Evolutionary conservation across 2,329 filamentous ascomycete genomes (phyloP).

Genomic region (Ascochyta lentis): DNA sequence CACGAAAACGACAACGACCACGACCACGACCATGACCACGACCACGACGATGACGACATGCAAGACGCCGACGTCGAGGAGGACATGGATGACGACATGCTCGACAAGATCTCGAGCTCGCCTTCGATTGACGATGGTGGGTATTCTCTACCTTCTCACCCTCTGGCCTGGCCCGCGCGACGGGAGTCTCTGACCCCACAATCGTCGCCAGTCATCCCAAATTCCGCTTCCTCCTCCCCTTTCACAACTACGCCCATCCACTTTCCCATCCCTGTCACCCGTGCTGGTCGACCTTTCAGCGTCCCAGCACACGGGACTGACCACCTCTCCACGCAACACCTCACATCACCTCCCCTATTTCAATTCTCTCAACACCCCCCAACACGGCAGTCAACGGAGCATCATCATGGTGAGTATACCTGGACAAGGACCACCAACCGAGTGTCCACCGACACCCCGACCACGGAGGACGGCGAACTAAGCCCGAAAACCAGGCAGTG

Average conservation of each 20-base stretch:
- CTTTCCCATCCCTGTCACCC: constrained; percentile 47
- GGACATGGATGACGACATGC: constrained; percentile 87
- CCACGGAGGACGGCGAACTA: constrained; percentile 6
- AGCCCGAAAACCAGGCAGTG: constrained; percentile 33
- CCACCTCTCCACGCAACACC: constrained; percentile 41
- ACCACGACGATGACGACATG: constrained; percentile 52
- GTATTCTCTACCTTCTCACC: constrained; percentile 61
- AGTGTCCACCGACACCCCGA: constrained; percentile 8
- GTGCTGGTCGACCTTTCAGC: constrained; percentile 28
- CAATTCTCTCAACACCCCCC: constrained; percentile 31
- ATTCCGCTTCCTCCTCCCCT: constrained; percentile 51
- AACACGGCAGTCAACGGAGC: constrained; percentile 48
- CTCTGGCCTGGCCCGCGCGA: constrained; percentile 49
- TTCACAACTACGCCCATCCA: constrained; percentile 53
- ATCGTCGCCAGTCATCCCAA: constrained; percentile 38
- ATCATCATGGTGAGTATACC: constrained; percentile 61
- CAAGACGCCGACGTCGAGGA: constrained; percentile 72
- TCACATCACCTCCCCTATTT: constrained; percentile 44
- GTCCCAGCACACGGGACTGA: constrained; percentile 41
- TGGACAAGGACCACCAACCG: constrained; percentile 28
- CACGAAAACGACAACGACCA: constrained; percentile 34
- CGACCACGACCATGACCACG: constrained; percentile 55
- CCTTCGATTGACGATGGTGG: constrained; percentile 99
- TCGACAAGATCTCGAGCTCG: constrained; percentile 98
- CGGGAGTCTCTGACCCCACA: constrained; percentile 51